Evolutionary conservation across 2,329 filamentous ascomycete species (phyloP), one percentile per base, ranked within the genome.

Genomic region (Colletotrichum incanum): DNA sequence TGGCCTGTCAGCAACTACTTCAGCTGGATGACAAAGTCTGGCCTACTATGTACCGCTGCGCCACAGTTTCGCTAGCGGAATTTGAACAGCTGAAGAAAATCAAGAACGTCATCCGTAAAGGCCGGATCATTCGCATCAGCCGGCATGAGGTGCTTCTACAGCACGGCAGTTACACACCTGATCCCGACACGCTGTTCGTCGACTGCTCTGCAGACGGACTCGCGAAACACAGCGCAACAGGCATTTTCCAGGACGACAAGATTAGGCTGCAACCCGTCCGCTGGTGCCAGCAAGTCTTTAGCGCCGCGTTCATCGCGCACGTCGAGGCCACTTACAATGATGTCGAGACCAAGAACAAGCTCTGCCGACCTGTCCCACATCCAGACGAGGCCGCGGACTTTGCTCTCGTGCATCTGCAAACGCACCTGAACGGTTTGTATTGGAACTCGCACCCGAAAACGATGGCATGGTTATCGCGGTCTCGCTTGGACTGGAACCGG

Each of bases 1-100:
- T 37, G 34, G 54, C 4, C 6, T 37, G 12, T 1, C 5, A 20
- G 34, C 54, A 58, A 9, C 54, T 58, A 6, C 28, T 58, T 16
- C 54, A 37, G 4, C 28, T 58, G 28, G 34, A 37, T 8, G 54
- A 58, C 18, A 37, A 58, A 18, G 54, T 58, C 54, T 58, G 54
- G 54, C 54, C 54, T 6, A 58, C 54, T 1, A 58, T 58, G 54
- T 37, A 43, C 39, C 58, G 8, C 5, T 52, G 49, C 26, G 23
- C 49, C 49, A 26, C 49, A 14, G 49, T 52, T 23, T 52, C 49
- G 0, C 23, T 52, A 4, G 26, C 49, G 0, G 49, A 52, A 23
- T 28, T 52, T 14, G 49, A 52, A 14, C 49, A 52, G 49, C 49
- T 52, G 1, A 28, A 26, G 49, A 31, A 6, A 14, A 52, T 52